These are phyloP conservation scores for Schwanniomyces polymorphus DNA, from an alignment of 805 yeast genomes.

Conservation along the genomic window DNA sequence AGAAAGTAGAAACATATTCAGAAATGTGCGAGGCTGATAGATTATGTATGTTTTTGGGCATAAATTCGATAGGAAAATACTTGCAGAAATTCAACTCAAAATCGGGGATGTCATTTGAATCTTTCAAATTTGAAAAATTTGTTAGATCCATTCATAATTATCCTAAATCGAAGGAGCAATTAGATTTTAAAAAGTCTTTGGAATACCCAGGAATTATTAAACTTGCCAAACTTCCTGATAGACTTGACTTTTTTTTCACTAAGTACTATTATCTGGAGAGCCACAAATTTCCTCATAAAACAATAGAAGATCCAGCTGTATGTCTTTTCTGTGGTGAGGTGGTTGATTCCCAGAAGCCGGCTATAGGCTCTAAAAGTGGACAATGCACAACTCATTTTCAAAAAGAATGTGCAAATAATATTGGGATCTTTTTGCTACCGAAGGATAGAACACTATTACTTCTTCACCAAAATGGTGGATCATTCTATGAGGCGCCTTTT, in stretches of 20 bases:
- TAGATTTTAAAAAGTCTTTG: constrained; percentile 23
- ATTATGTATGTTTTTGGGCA: constrained; percentile 48
- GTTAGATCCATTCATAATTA: constrained; percentile 7
- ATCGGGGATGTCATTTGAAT: constrained; percentile 20
- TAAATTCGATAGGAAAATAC: constrained; percentile 37
- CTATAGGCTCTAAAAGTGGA: constrained; percentile 59
- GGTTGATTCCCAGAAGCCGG: constrained; percentile 63
- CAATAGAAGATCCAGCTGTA: constrained; percentile 72
- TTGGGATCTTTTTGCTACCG: constrained; percentile 75
- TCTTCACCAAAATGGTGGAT: constrained; percentile 73
- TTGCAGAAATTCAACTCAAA: constrained; percentile 15
- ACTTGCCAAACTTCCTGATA: constrained; percentile 62
- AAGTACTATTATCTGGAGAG: constrained; percentile 49
- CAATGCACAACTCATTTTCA: constrained; percentile 75
- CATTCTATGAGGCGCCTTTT: constrained; percentile 82
- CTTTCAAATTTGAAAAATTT: constrained; percentile 20
- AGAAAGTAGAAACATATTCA: constrained; percentile 17
- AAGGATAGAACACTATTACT: constrained; percentile 64
- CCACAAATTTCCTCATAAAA: constrained; percentile 35
- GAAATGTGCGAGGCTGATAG: constrained; percentile 52
- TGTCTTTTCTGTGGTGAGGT: constrained; percentile 80
- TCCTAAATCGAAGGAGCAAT: constrained; percentile 5
- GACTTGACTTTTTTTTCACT: constrained; percentile 70
- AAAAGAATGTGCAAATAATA: constrained; percentile 60
- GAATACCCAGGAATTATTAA: constrained; percentile 68